Conservation (phyloP, 148 eudicot genomes). For the Talinum fruticosum region DNA sequence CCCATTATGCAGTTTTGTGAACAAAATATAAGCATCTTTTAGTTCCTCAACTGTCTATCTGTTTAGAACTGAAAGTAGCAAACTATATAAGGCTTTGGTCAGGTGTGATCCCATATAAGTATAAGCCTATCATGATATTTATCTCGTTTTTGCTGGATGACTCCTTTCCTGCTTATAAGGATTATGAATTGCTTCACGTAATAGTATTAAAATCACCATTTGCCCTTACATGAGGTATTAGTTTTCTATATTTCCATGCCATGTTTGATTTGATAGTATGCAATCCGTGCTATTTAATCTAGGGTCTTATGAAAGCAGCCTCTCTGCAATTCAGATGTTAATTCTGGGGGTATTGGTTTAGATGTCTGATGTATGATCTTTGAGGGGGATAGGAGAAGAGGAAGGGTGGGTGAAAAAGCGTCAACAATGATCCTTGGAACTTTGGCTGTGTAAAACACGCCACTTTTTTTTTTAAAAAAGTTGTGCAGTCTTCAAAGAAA, state of each 20-base stretch:
- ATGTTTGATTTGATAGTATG: not conserved
- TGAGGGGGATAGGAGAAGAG: not conserved
- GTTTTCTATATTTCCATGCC: not conserved
- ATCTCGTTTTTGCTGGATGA: not conserved
- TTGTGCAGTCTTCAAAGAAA: too few species aligned
- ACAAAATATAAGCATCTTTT: not conserved
- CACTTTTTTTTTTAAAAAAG: too few species aligned
- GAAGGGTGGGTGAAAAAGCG: too few species aligned
- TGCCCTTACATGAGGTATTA: not conserved
- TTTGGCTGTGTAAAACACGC: not conserved
- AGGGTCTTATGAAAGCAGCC: not conserved
- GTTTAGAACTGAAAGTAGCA: not conserved
- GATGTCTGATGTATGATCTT: not conserved
- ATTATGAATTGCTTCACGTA: not conserved
- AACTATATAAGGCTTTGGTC: not conserved
- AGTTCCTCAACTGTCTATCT: not conserved
- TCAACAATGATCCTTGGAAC: not conserved
- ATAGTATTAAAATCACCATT: not conserved
- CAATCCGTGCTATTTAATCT: not conserved
- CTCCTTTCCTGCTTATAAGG: not conserved
- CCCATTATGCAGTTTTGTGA: not conserved
- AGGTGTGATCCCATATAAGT: not conserved
- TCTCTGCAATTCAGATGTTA: not conserved
- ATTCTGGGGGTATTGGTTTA: not conserved
- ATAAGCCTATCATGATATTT: not conserved